Conservation (phyloP, 2,329 filamentous ascomycete genomes). For the Tolypocladium cylindrosporum region DNA sequence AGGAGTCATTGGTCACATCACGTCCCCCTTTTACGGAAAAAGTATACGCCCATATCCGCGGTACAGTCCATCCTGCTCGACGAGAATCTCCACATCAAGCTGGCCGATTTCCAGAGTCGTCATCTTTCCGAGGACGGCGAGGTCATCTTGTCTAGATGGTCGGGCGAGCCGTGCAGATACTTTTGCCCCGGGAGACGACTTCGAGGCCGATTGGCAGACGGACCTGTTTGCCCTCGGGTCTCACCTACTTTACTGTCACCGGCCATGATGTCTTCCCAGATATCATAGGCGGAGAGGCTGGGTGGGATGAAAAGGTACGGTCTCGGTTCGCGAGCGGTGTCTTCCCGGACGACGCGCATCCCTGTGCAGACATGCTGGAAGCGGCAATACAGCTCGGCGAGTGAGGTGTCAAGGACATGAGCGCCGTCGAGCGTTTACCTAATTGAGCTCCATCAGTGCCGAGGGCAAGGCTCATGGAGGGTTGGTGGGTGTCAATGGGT, state of each 20-base stretch:
- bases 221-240: conserved; percentile 12
- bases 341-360: conserved; percentile 5
- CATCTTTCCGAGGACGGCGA: conserved; percentile 6
- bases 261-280: conserved; percentile 9
- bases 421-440: neutral
- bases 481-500: too few species aligned
- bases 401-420: conserved; percentile 1
- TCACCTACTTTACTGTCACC: conserved; percentile 10
- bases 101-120: conserved; percentile 9
- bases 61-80: conserved; percentile 4
- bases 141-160: neutral
- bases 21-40: too few species aligned
- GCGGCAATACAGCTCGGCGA: conserved; percentile 1
- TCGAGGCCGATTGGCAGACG: conserved; percentile 5
- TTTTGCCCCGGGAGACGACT: conserved; percentile 5
- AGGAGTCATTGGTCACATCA: too few species aligned
- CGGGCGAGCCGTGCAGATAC: neutral
- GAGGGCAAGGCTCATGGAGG: too few species aligned
- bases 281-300: conserved; percentile 6
- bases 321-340: conserved; percentile 4
- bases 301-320: conserved; percentile 6
- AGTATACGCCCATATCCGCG: too few species aligned
- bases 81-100: conserved; percentile 7
- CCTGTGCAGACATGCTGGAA: conserved; percentile 4
- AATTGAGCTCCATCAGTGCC: too few species aligned